These are phyloP conservation scores for Fusarium illudens DNA, from an alignment of 2,329 filamentous ascomycete species.

Conservation along the genomic window DNA sequence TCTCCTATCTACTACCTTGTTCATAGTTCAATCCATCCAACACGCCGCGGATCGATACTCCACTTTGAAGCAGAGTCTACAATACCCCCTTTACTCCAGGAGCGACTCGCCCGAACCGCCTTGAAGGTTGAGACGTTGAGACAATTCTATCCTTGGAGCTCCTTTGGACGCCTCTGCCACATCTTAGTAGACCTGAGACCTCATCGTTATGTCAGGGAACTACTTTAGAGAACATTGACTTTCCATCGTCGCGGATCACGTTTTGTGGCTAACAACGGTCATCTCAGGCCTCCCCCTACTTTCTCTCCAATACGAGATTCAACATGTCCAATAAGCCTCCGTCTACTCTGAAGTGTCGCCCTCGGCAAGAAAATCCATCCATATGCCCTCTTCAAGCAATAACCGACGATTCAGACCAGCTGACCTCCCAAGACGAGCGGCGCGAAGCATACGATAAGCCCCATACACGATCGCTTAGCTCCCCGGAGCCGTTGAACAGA, in stretches of 20 bases:
- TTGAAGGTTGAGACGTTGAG: neutral
- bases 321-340: neutral
- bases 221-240: neutral
- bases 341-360: neutral
- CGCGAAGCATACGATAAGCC: neutral
- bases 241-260: neutral
- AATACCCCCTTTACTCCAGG: neutral
- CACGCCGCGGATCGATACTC: neutral
- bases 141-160: neutral
- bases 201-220: neutral
- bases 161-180: neutral
- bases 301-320: slow-evolving; percentile 19
- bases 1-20: too few relatives aligned
- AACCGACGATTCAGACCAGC: neutral
- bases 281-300: slow-evolving; percentile 1
- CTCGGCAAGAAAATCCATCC: neutral
- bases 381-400: neutral
- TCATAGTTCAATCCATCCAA: neutral
- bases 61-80: neutral
- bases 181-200: neutral
- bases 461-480: neutral
- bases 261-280: neutral
- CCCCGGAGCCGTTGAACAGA: neutral
- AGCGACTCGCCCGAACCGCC: neutral
- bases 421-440: neutral